These are phyloP conservation scores for Emergomyces orientalis DNA, from an alignment of 2,329 filamentous ascomycete species.

Conservation along the genomic window DNA sequence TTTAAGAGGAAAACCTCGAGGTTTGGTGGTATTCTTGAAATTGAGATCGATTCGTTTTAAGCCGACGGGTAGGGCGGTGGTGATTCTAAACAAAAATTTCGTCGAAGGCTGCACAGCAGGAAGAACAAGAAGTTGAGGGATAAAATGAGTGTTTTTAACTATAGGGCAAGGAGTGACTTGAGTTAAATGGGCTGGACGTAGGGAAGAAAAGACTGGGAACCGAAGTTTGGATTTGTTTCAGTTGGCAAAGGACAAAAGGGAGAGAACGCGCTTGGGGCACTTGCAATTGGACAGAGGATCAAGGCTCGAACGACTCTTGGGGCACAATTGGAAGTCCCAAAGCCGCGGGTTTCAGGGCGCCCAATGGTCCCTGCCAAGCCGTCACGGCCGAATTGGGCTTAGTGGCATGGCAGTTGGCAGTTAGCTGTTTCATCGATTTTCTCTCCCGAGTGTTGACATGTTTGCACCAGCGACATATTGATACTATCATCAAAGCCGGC, in stretches of 20 bases:
- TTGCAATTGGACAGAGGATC: too few relatives aligned
- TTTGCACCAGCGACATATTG: too few relatives aligned
- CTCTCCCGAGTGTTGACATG: too few relatives aligned
- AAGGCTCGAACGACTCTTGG: too few relatives aligned
- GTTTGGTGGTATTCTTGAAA: slow-evolving; percentile 9
- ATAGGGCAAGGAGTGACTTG: slow-evolving; percentile 12
- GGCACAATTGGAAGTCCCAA: background rate
- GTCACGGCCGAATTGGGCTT: background rate
- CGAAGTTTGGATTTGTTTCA: background rate
- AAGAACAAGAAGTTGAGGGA: too few relatives aligned
- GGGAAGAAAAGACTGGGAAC: slow-evolving; percentile 19
- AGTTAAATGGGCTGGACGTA: slow-evolving; percentile 12
- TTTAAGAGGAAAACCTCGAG: background rate
- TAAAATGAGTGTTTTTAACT: slow-evolving; percentile 4
- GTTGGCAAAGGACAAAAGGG: background rate
- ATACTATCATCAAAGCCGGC: too few relatives aligned
- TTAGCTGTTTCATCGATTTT: background rate
- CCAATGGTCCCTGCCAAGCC: slow-evolving; percentile 5
- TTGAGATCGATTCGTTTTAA: slow-evolving; percentile 12
- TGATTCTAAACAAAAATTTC: slow-evolving; percentile 16
- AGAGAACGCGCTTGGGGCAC: too few relatives aligned
- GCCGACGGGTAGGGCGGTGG: too few relatives aligned
- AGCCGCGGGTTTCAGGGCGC: background rate
- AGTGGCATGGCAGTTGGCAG: background rate
- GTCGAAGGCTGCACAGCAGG: slow-evolving; percentile 13